Percentiles rank a stretch among this genome's conserved stretches.
phyloP scores from a whole-genome alignment of 768 basidiomycete species.

The Gelatoporia subvermispora region DNA sequence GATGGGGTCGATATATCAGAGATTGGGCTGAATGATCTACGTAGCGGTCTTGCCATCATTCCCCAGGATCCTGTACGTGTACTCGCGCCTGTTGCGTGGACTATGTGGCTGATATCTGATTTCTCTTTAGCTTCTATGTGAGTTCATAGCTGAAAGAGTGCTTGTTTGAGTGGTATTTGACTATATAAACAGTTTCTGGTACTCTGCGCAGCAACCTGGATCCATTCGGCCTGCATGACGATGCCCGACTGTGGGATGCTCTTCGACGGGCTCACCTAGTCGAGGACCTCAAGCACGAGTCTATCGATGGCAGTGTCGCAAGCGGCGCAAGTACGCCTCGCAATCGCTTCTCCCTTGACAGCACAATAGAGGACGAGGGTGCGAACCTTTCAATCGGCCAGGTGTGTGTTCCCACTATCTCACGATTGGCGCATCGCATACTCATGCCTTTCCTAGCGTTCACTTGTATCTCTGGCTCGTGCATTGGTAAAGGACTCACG shows the following conservation, averaged over 20 bases:
- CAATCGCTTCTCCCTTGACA: slow-evolving; percentile 76
- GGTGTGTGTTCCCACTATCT: slow-evolving; percentile 24
- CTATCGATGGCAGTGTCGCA: slow-evolving; percentile 29
- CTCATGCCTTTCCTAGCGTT: slow-evolving; percentile 46
- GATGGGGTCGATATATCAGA: slow-evolving; percentile 83
- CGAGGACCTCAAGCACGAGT: slow-evolving; percentile 38
- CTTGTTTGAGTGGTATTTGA: no score
- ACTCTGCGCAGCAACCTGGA: slow-evolving; percentile 86
- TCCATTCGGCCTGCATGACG: slow-evolving; percentile 79
- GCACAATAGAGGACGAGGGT: slow-evolving; percentile 82
- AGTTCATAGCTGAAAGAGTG: no score
- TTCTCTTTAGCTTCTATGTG: slow-evolving; percentile 42
- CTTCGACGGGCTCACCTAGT: slow-evolving; percentile 81
- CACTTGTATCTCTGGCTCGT: slow-evolving; percentile 81
- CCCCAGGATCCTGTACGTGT: slow-evolving; percentile 73
- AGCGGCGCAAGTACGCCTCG: slow-evolving; percentile 36
- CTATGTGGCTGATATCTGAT: neutral
- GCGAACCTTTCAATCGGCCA: slow-evolving; percentile 76
- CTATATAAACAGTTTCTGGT: slow-evolving; percentile 53
- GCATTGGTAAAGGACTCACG: slow-evolving; percentile 84
- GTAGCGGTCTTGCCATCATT: slow-evolving; percentile 69
- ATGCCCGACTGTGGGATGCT: slow-evolving; percentile 83
- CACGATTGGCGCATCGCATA: neutral
- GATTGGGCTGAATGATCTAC: slow-evolving; percentile 71
- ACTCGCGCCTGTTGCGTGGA: slow-evolving; percentile 2